A percentile compares a stretch with the other conserved stretches of the same genome.
phyloP scores from a whole-genome alignment of 345 rosid species.

The Corchorus capsularis region DNA sequence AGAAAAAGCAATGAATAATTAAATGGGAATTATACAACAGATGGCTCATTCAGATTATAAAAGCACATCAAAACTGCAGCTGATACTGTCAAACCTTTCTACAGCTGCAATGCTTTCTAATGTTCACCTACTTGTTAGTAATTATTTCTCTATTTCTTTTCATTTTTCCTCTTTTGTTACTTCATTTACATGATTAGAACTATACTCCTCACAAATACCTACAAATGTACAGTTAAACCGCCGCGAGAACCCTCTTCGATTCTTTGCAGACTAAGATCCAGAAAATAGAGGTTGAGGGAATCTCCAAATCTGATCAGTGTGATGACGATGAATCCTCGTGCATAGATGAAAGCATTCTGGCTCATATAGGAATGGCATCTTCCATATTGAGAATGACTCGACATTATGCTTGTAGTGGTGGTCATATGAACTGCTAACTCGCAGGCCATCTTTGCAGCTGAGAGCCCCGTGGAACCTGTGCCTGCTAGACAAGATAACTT shows the following conservation, averaged over 20 bases:
- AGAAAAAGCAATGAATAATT: not conserved
- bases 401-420: constrained; percentile 4
- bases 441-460: constrained; percentile 29
- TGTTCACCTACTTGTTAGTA: constrained; percentile 17
- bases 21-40: not conserved
- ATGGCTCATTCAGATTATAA: not conserved
- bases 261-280: constrained; percentile 18
- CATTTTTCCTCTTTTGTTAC: not conserved
- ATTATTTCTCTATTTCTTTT: constrained; percentile 25
- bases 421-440: constrained; percentile 16
- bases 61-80: constrained; percentile 47
- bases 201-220: constrained; percentile 54
- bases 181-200: constrained; percentile 36
- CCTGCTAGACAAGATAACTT: not conserved
- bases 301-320: not conserved
- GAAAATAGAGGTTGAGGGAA: not conserved
- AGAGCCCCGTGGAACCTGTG: constrained; percentile 22
- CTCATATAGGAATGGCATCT: constrained; percentile 4
- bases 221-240: constrained; percentile 54
- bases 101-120: constrained; percentile 28
- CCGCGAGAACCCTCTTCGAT: constrained; percentile 24
- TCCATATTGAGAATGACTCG: constrained; percentile 8
- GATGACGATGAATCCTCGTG: not conserved
- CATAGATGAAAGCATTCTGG: not conserved
- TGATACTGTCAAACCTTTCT: constrained; percentile 12